Evolutionary conservation across 2,329 filamentous ascomycete genomes (phyloP).

Genomic region (Phaeosphaeria sp.): DNA sequence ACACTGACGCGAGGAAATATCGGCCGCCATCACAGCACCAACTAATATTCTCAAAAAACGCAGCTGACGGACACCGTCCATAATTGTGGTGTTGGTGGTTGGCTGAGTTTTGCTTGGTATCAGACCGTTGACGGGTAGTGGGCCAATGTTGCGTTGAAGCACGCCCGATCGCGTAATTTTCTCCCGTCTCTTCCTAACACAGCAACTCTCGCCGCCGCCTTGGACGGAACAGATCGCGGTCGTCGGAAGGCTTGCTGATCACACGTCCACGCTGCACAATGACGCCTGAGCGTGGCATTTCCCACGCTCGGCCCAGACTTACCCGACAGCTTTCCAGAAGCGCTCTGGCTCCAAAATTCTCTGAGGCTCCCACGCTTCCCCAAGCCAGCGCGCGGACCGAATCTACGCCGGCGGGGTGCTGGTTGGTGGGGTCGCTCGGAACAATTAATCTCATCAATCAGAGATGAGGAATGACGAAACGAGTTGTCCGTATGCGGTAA

Average conservation of each 20-base stretch:
- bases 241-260: slow-evolving; percentile 16
- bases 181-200: slow-evolving; percentile 16
- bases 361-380: slow-evolving; percentile 6
- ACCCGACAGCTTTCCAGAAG: slow-evolving; percentile 20
- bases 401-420: slow-evolving; percentile 33
- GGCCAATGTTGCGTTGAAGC: slow-evolving; percentile 13
- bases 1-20: slow-evolving; percentile 33
- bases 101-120: slow-evolving; percentile 24
- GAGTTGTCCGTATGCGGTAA: not conserved
- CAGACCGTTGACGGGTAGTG: slow-evolving; percentile 19
- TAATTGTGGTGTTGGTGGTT: slow-evolving; percentile 29
- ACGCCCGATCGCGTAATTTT: slow-evolving; percentile 12
- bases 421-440: slow-evolving; percentile 34
- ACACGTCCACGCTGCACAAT: slow-evolving; percentile 24
- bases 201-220: slow-evolving; percentile 41
- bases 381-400: slow-evolving; percentile 8
- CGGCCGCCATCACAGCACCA: slow-evolving; percentile 27
- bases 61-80: slow-evolving; percentile 15
- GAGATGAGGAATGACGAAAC: slow-evolving; percentile 12
- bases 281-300: slow-evolving; percentile 17
- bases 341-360: slow-evolving; percentile 14
- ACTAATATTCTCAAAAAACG: slow-evolving; percentile 28
- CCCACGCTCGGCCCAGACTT: slow-evolving; percentile 23
- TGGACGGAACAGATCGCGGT: not conserved
- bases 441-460: slow-evolving; percentile 46